These are phyloP conservation scores for Septoria petroselini DNA, from an alignment of 2,329 filamentous ascomycete genomes.

Conservation along the genomic window DNA sequence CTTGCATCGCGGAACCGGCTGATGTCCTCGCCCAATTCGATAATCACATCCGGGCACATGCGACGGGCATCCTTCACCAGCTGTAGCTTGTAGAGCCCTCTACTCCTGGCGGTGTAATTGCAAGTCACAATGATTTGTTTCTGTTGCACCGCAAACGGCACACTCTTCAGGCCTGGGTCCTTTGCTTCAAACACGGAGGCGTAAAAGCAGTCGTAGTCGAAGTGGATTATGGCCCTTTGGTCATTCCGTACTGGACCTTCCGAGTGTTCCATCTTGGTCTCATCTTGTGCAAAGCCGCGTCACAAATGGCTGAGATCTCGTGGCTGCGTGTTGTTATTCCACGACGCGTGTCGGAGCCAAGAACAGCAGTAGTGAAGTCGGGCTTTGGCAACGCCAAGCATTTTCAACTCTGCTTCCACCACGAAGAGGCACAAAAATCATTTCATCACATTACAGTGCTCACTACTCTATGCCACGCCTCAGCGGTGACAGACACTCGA, in stretches of 20 bases:
- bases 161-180: slow-evolving; percentile 66
- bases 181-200: slow-evolving; percentile 84
- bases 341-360: too few relatives aligned
- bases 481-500: too few relatives aligned
- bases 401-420: too few relatives aligned
- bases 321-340: too few relatives aligned
- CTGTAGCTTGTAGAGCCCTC: slow-evolving; percentile 74
- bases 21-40: slow-evolving; percentile 83
- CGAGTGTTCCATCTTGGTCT: slow-evolving; percentile 25
- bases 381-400: too few relatives aligned
- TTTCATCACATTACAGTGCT: too few relatives aligned
- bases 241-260: slow-evolving; percentile 50
- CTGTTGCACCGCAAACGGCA: slow-evolving; percentile 82
- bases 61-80: slow-evolving; percentile 76
- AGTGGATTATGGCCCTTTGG: slow-evolving; percentile 72
- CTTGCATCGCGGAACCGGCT: slow-evolving; percentile 81
- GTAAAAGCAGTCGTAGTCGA: slow-evolving; percentile 93
- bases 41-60: slow-evolving; percentile 76
- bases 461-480: too few relatives aligned
- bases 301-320: neutral
- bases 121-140: slow-evolving; percentile 87
- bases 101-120: slow-evolving; percentile 83
- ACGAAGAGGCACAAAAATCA: too few relatives aligned
- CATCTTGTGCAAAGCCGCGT: slow-evolving; percentile 14
- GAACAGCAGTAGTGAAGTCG: too few relatives aligned